Percentiles rank a stretch among this genome's conserved stretches.
Evolutionary conservation across 2,329 filamentous ascomycete genomes (phyloP).

Genomic region (Sporothrix brunneoviolacea): DNA sequence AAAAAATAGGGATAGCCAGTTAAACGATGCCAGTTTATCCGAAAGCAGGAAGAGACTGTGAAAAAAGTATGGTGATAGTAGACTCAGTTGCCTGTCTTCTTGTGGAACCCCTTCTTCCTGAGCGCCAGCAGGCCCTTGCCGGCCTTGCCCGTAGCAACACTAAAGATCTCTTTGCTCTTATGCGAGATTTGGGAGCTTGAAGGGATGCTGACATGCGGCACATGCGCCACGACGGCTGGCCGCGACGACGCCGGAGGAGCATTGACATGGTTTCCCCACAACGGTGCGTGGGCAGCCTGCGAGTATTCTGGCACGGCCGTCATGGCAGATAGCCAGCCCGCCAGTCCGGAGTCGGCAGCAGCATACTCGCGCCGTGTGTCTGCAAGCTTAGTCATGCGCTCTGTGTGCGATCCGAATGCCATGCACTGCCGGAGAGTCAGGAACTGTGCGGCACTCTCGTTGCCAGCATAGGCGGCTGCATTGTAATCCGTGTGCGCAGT

Average conservation of each 20-base stretch:
- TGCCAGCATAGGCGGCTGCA: conserved; percentile 1
- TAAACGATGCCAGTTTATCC: neutral
- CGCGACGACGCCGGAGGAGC: conserved; percentile 17
- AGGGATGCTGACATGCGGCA: conserved; percentile 37
- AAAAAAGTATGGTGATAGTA: neutral
- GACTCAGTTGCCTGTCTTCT: conserved; percentile 13
- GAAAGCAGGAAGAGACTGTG: neutral
- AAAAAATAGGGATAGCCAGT: neutral
- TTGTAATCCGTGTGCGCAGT: neutral
- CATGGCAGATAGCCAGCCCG: conserved; percentile 45
- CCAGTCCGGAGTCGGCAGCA: conserved; percentile 64
- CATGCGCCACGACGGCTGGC: conserved; percentile 23
- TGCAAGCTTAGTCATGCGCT: conserved; percentile 69
- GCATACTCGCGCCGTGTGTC: conserved; percentile 66
- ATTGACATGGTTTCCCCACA: conserved; percentile 19
- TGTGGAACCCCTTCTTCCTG: conserved; percentile 70
- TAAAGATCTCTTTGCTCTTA: conserved; percentile 80
- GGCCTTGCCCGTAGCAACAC: conserved; percentile 74
- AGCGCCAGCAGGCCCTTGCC: conserved; percentile 89
- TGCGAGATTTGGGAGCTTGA: conserved; percentile 62
- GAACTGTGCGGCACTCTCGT: conserved; percentile 23
- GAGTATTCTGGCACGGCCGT: conserved; percentile 42
- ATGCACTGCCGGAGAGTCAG: conserved; percentile 57
- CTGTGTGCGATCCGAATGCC: conserved; percentile 54
- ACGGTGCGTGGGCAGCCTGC: conserved; percentile 24